Evolutionary conservation across 257 asterid genomes (phyloP).

Genomic region (Galeopsis tetrahit): DNA sequence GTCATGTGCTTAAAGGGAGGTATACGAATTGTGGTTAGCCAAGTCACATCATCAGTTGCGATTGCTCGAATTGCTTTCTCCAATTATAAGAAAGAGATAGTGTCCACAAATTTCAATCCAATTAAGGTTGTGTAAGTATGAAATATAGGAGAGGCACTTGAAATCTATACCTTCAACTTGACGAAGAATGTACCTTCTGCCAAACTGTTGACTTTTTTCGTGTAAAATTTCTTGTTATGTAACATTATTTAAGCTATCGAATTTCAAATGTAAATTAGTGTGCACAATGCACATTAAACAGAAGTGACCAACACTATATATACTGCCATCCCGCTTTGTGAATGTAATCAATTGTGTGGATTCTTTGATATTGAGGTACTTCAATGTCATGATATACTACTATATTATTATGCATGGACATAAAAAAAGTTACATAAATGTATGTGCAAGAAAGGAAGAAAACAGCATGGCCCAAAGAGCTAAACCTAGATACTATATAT

Average conservation of each 20-base stretch:
- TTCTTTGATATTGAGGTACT: slow-evolving; percentile 11
- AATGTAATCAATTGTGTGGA: slow-evolving; percentile 12
- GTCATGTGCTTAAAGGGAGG: slow-evolving; percentile 46
- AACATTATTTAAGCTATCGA: too few relatives aligned
- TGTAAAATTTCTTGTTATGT: too few relatives aligned
- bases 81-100: background rate
- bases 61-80: slow-evolving; percentile 11
- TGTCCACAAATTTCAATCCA: slow-evolving; percentile 5
- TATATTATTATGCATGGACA: slow-evolving; percentile 35
- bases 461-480: slow-evolving; percentile 42
- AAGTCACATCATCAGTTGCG: slow-evolving; percentile 35
- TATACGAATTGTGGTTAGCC: background rate
- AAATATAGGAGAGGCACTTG: background rate
- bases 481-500: slow-evolving; percentile 12
- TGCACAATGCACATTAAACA: too few relatives aligned
- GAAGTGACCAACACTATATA: background rate
- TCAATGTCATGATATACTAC: too few relatives aligned
- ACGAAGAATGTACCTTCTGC: too few relatives aligned
- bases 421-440: slow-evolving; percentile 12
- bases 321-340: background rate
- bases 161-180: too few relatives aligned
- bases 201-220: too few relatives aligned
- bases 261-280: too few relatives aligned
- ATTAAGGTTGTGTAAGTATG: background rate
- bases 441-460: slow-evolving; percentile 3